phyloP scores from a whole-genome alignment of 192 early-diverging fungal species.

The Rhizophagus clarus region DNA sequence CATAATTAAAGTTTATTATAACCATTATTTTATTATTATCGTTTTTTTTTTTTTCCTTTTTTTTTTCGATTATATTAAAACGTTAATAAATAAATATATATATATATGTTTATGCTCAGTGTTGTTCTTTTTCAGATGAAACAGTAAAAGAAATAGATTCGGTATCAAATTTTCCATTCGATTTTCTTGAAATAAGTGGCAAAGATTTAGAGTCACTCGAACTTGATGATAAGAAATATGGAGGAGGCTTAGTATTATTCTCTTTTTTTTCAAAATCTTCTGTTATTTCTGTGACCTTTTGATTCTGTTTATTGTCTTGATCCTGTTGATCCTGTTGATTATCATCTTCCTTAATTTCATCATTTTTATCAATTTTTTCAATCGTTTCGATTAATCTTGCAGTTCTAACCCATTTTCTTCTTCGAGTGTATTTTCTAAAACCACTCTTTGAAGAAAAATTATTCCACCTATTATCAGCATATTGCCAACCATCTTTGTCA shows the following conservation, averaged over 20 bases:
- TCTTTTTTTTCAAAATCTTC: not conserved
- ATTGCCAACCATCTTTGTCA: conserved; percentile 60
- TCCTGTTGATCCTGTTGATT: not conserved
- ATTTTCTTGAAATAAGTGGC: not conserved
- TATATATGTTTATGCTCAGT: not conserved
- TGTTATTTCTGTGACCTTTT: not conserved
- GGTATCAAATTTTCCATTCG: conserved; percentile 15
- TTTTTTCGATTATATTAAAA: too few relatives aligned
- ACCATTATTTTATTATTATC: too few relatives aligned
- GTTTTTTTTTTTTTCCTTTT: too few relatives aligned
- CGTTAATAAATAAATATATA: too few relatives aligned
- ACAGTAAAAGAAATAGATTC: not conserved
- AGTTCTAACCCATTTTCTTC: conserved; percentile 54
- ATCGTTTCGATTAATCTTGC: conserved; percentile 49
- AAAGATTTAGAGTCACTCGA: not conserved
- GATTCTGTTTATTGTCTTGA: too few relatives aligned
- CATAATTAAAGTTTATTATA: too few relatives aligned
- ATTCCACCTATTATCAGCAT: conserved; percentile 59
- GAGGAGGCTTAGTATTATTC: too few relatives aligned
- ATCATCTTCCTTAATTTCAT: not conserved
- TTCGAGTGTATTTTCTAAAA: conserved; percentile 53
- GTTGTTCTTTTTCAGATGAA: not conserved
- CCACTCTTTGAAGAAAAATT: conserved; percentile 45
- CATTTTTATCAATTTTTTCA: conserved; percentile 3
- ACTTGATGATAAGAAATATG: too few relatives aligned